phyloP scores from a whole-genome alignment of 352 stramenopile species.

The Pythium periplocum region DNA sequence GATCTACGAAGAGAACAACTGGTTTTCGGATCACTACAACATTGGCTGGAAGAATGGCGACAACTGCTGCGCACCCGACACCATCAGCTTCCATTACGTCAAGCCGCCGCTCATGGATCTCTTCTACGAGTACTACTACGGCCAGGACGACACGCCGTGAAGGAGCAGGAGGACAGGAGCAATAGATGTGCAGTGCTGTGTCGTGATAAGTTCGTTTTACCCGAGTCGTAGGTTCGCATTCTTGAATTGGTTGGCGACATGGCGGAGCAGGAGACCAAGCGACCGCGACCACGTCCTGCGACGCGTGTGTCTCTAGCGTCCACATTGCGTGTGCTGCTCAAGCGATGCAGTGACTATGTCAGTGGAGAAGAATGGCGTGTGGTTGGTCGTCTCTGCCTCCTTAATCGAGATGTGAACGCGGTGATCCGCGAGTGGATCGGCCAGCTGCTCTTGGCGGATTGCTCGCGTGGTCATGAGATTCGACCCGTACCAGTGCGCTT shows the following conservation, averaged over 20 bases:
- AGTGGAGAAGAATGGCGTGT: neutral
- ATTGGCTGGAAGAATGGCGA: slow-evolving; percentile 79
- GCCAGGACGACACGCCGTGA: neutral
- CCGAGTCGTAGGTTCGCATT: too few relatives aligned
- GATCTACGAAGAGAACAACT: slow-evolving; percentile 86
- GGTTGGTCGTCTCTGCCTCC: too few relatives aligned
- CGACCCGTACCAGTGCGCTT: neutral
- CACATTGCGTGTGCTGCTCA: slow-evolving; percentile 9
- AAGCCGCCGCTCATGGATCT: slow-evolving; percentile 81
- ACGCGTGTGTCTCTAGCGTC: neutral
- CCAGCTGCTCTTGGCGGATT: slow-evolving; percentile 3
- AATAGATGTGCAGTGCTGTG: too few relatives aligned
- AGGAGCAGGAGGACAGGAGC: too few relatives aligned
- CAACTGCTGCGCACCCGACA: slow-evolving; percentile 70
- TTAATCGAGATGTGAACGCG: neutral
- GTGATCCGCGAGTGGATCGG: slow-evolving; percentile 3
- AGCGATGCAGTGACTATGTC: slow-evolving; percentile 9
- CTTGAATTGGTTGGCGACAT: too few relatives aligned
- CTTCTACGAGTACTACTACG: slow-evolving; percentile 84
- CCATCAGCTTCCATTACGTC: slow-evolving; percentile 83
- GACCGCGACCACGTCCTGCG: neutral
- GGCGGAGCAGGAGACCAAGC: too few relatives aligned
- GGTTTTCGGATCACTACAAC: slow-evolving; percentile 80
- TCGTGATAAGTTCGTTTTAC: too few relatives aligned
- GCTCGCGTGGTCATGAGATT: slow-evolving; percentile 13